Base-by-base conservation (phyloP, 352 stramenopile genomes). In the Phytophthora cryptogea region DNA sequence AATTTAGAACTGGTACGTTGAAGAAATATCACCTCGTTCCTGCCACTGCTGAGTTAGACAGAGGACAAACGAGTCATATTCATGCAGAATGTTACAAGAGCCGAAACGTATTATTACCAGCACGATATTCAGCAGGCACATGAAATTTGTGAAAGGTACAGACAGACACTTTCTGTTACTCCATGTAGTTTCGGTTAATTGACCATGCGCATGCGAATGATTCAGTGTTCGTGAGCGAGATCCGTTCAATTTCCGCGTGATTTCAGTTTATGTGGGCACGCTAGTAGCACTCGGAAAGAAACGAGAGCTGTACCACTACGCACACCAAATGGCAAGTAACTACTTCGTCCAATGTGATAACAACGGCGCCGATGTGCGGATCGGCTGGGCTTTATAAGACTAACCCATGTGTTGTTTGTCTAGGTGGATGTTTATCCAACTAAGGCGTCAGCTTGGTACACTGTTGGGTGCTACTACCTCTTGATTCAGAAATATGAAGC, bases 381-480 rank as follows among this genome's bases (percentile, higher is more conserved):
- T 23, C 20, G 20, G 20, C 20, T 23, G 1, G n/a, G 20, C 11
- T 14, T 16, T 50, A 30, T 35, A 23, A 40, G 7, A 8, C 37
- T 58, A 28, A 63, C 16, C 13, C 46, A 13, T 23, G 5, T 20
- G 47, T 8, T 8, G 16, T 56, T 13, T 17, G 1, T 58, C 20
- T 46, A 94, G 83, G 86, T 99, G 9, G 95, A 98, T 51, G 87
- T 96, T 8, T 93, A 97, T 51, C 95, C 97, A 7, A 97, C 97
- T 50, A 90, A 96, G 46, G 93, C 94, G 0, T 66, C 85, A 20
- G 85, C 90, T 17, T 99, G 97, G 97, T 99, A 98, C 70, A 95
- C 92, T 26, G 96, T 99, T 1, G 97, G 93, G 0, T 97, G 90
- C 64, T 99, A 99, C 70, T 99, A 99, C 70, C 83, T 98, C 42